Conservation (phyloP, 73 alveolate species). For the Durusdinium trenchii region DNA sequence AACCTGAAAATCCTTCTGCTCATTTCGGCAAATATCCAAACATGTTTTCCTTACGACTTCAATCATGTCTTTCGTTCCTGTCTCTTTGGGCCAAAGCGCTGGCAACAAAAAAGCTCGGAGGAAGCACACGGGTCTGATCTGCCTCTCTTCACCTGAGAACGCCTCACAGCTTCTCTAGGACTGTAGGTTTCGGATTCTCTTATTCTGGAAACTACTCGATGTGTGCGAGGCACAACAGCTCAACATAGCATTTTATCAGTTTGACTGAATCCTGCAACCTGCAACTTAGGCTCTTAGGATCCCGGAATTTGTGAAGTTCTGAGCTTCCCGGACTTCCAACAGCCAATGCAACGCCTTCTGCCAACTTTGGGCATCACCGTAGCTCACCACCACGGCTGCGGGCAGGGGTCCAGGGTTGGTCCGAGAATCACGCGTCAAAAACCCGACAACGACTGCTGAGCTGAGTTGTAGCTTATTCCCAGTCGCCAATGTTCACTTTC, state of each 20-base stretch:
- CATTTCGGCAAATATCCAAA: too few species aligned
- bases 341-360: conserved; percentile 25
- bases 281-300: not conserved
- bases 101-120: too few species aligned
- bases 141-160: not conserved
- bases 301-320: not conserved
- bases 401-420: not conserved
- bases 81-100: too few species aligned
- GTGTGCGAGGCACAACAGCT: too few species aligned
- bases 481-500: not conserved
- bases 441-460: not conserved
- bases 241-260: too few species aligned
- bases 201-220: not conserved
- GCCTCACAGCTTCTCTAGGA: not conserved
- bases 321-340: conserved; percentile 12
- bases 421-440: not conserved
- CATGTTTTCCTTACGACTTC: too few species aligned
- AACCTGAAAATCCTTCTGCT: too few species aligned
- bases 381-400: conserved; percentile 48
- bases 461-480: not conserved
- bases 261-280: too few species aligned
- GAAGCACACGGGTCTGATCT: too few species aligned
- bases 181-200: not conserved
- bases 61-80: too few species aligned
- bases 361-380: conserved; percentile 37